phyloP scores from a whole-genome alignment of 1,284 basidiomycete species.

The Schizophyllum commune region DNA sequence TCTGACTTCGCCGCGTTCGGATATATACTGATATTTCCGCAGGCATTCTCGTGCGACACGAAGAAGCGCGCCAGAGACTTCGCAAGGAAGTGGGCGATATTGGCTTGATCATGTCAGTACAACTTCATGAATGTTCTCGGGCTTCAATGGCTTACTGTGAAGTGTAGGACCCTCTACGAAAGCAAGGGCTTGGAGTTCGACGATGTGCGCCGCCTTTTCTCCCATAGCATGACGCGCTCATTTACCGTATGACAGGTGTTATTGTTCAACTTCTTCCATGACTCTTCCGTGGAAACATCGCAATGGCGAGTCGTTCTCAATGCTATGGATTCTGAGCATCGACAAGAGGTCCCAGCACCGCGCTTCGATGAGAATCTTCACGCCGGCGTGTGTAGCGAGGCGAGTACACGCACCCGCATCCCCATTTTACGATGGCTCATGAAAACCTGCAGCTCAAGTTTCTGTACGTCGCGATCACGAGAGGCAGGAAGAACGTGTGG shows the following conservation, averaged over 20 bases:
- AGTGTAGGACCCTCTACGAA: slow-evolving; percentile 57
- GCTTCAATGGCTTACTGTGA: neutral
- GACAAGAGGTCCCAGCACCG: slow-evolving; percentile 27
- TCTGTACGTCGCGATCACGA: slow-evolving; percentile 63
- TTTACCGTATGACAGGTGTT: slow-evolving; percentile 40
- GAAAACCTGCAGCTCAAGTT: slow-evolving; percentile 44
- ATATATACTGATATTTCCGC: neutral
- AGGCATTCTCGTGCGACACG: slow-evolving; percentile 67
- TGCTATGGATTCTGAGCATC: slow-evolving; percentile 20
- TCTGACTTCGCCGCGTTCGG: too few relatives aligned
- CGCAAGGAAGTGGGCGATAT: slow-evolving; percentile 50
- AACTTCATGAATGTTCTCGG: slow-evolving; percentile 1
- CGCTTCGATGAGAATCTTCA: slow-evolving; percentile 46
- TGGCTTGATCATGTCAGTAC: slow-evolving; percentile 51
- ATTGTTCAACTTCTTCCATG: slow-evolving; percentile 64
- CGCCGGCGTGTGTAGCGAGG: slow-evolving; percentile 54
- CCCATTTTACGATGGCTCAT: slow-evolving; percentile 2
- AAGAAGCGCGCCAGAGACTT: slow-evolving; percentile 41
- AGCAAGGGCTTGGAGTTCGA: slow-evolving; percentile 72
- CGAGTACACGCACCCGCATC: slow-evolving; percentile 14
- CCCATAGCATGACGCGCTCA: neutral
- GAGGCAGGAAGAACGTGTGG: slow-evolving; percentile 62
- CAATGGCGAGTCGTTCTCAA: slow-evolving; percentile 61
- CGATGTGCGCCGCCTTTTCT: slow-evolving; percentile 34
- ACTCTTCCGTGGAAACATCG: slow-evolving; percentile 40